Base-by-base conservation (phyloP, 257 asterid genomes). In the Penstemon barbatus region DNA sequence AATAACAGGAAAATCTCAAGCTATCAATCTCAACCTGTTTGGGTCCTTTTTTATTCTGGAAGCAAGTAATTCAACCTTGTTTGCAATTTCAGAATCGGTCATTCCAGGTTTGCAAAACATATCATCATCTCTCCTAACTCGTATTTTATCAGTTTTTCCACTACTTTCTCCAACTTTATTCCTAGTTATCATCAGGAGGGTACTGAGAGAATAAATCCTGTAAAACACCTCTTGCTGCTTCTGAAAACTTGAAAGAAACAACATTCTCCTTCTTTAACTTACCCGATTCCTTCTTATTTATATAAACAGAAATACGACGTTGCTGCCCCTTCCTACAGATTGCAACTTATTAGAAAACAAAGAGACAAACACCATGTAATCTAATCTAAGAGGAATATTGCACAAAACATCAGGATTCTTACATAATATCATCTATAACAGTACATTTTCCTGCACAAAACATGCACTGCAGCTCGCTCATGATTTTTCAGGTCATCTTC, bases 401-500 rank as follows among this genome's bases (percentile, higher is more conserved):
- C 65, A 53, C 41, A 57, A 37, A 50, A 43, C 33, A 25, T 25
- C 33, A 25, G 33, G 33, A 25, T 25, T 25, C 33, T 25, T 25
- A 25, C 1, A 68, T 8, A 39, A 42, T 5, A 19, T 37, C 25
- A 51, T 39, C 37, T n/a, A n/a, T n/a, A n/a, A n/a, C n/a, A n/a
- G n/a, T n/a, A n/a, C n/a, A n/a, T n/a, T n/a, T n/a, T n/a, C n/a
- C n/a, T n/a, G n/a, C n/a, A n/a, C n/a, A n/a, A n/a, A n/a, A n/a
- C n/a, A n/a, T n/a, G n/a, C n/a, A n/a, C n/a, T n/a, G 82, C 87
- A 83, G 86, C 92, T 62, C 96, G 95, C 61, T 90, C 90, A 7
- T 5, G 18, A 69, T 82, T 85, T 9, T 63, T 50, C 72, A 93
- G 77, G 70, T 68, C 58, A 7, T 79, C 79, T 61, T 87, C 79